A percentile compares a stretch with the other conserved stretches of the same genome.
These are phyloP conservation scores for Pseudoturritis turrita DNA, from an alignment of 345 rosid species.

Conservation along the genomic window DNA sequence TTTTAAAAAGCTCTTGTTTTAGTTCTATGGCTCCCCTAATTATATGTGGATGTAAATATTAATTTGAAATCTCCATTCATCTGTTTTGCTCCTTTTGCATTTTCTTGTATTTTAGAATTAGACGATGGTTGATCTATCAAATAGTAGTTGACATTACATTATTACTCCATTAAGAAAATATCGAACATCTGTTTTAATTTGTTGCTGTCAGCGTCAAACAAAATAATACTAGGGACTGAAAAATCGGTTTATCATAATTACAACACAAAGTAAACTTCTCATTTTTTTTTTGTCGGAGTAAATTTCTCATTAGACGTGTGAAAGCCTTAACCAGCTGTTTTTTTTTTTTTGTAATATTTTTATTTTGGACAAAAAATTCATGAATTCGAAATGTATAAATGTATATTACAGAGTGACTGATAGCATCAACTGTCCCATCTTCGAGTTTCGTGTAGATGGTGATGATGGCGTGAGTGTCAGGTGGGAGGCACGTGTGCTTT, in stretches of 20 bases:
- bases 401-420: not conserved
- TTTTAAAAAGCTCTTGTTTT: not conserved
- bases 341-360: too few species aligned
- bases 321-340: too few species aligned
- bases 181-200: slow-evolving; percentile 4
- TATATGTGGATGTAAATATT: slow-evolving; percentile 2
- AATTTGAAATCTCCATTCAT: not conserved
- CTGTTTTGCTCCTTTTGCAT: too few species aligned
- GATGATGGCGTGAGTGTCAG: slow-evolving; percentile 29
- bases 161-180: not conserved
- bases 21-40: slow-evolving; percentile 12
- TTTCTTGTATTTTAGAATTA: not conserved
- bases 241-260: not conserved
- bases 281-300: too few species aligned
- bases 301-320: not conserved
- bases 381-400: not conserved
- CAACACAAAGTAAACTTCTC: not conserved
- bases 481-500: slow-evolving; percentile 46
- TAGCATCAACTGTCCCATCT: slow-evolving; percentile 31
- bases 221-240: not conserved
- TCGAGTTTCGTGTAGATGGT: slow-evolving; percentile 38
- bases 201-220: slow-evolving; percentile 17
- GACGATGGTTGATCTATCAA: not conserved
- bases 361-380: too few species aligned
- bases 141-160: not conserved